phyloP scores from a whole-genome alignment of 257 asterid genomes.

The Solanum microdontum region DNA sequence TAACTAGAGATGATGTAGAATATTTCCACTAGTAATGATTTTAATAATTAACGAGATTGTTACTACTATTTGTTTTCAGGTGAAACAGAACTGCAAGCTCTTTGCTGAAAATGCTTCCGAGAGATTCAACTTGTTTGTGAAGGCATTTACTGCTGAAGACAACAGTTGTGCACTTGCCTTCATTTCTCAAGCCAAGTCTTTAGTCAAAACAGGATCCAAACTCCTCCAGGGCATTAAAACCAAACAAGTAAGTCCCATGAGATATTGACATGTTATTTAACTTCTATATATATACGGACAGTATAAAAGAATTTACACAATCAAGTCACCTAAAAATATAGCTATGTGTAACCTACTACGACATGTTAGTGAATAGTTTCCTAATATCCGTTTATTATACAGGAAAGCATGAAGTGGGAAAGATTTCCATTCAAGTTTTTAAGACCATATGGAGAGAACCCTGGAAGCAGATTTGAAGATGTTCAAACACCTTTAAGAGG shows the following conservation, averaged over 20 bases:
- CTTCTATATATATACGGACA: background rate
- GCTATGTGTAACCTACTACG: background rate
- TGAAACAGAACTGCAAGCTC: conserved; percentile 43
- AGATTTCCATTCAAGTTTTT: conserved; percentile 32
- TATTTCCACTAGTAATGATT: background rate
- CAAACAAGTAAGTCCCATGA: conserved; percentile 45
- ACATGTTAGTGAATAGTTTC: background rate
- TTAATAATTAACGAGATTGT: background rate
- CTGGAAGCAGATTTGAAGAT: conserved; percentile 30
- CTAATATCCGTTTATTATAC: background rate
- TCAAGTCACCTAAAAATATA: background rate
- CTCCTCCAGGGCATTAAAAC: conserved; percentile 43
- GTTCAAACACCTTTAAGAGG: conserved; percentile 59
- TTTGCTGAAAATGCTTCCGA: conserved; percentile 50
- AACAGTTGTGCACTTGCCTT: conserved; percentile 26
- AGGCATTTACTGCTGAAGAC: conserved; percentile 61
- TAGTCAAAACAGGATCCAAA: conserved; percentile 35
- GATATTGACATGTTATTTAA: background rate
- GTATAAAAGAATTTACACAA: background rate
- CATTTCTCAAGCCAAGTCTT: conserved; percentile 47
- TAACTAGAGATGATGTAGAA: background rate
- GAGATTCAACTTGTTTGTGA: conserved; percentile 39
- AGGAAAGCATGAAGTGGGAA: conserved; percentile 88
- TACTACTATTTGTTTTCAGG: conserved; percentile 27
- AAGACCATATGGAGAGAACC: conserved; percentile 39